These are phyloP conservation scores for Sporothrix variecibatus DNA, from an alignment of 2,329 filamentous ascomycete genomes.

Conservation along the genomic window DNA sequence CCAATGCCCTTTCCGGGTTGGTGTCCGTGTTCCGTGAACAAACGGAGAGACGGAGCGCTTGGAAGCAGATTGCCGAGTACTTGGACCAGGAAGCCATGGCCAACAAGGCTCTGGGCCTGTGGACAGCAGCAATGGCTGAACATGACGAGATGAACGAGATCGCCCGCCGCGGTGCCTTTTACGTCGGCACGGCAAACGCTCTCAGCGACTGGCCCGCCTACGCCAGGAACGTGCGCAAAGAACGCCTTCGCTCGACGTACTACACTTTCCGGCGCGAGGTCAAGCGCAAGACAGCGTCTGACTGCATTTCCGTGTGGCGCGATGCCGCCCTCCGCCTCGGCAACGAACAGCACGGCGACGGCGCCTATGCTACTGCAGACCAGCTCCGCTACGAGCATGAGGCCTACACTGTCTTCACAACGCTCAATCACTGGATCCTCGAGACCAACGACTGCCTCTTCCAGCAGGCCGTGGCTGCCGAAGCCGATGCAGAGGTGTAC, in stretches of 20 bases:
- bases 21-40: neutral
- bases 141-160: constrained; percentile 24
- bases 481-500: constrained; percentile 29
- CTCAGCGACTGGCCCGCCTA: constrained; percentile 29
- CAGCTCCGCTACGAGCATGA: constrained; percentile 24
- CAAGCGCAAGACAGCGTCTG: constrained; percentile 30
- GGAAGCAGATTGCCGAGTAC: constrained; percentile 15
- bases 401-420: constrained; percentile 15
- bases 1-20: neutral
- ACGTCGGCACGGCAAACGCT: constrained; percentile 30
- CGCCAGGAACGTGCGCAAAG: constrained; percentile 27
- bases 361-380: constrained; percentile 22
- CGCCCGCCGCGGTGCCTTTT: constrained; percentile 32
- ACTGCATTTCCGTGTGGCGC: constrained; percentile 28
- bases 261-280: constrained; percentile 26
- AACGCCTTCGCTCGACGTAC: constrained; percentile 31
- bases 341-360: neutral
- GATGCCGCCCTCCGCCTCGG: neutral
- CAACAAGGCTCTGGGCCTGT: constrained; percentile 15
- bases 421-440: constrained; percentile 32
- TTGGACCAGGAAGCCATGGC: constrained; percentile 1
- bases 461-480: constrained; percentile 28
- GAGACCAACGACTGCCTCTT: constrained; percentile 32
- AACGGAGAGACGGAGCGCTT: neutral
- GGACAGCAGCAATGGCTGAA: constrained; percentile 7